A percentile compares a stretch with the other conserved stretches of the same genome.
Conservation (phyloP, 139 green algal genomes). For the Monoraphidium neglectum region DNA sequence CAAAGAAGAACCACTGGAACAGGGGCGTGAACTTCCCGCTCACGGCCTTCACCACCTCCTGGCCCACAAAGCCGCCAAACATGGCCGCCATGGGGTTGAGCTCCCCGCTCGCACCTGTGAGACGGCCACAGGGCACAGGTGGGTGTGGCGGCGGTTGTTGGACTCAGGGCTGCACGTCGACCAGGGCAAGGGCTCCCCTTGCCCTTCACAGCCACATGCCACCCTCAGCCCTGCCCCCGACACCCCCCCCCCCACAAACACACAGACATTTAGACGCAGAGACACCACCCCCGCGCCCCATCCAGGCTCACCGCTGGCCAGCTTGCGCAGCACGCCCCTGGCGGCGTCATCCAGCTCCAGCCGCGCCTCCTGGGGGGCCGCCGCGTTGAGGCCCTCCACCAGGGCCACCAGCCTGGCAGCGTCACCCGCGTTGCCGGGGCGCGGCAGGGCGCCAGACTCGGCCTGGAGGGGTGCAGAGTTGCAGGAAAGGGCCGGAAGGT, state of each 20-base stretch:
- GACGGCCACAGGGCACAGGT: too few species aligned
- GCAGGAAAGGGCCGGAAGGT: too few species aligned
- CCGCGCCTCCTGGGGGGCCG: constrained; percentile 34
- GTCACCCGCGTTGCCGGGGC: constrained; percentile 67
- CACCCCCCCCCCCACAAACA: constrained; percentile 15
- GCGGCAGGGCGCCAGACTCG: constrained; percentile 63
- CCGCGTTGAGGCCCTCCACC: constrained; percentile 60
- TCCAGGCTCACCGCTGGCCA: constrained; percentile 48
- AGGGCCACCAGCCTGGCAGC: constrained; percentile 66
- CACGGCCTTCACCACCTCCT: constrained; percentile 97
- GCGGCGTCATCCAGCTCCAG: constrained; percentile 59
- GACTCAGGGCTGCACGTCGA: too few species aligned
- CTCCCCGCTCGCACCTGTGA: constrained; percentile 49
- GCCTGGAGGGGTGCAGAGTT: too few species aligned
- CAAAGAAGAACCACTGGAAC: constrained; percentile 94
- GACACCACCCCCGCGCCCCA: too few species aligned
- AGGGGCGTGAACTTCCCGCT: constrained; percentile 97
- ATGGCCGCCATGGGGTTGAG: constrained; percentile 95
- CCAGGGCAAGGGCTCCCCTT: too few species aligned
- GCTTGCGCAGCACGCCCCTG: constrained; percentile 42
- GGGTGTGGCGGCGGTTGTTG: too few species aligned
- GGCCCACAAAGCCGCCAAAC: constrained; percentile 95
- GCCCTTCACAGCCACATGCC: not conserved
- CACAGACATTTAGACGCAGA: not conserved
- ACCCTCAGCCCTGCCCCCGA: not conserved